A percentile compares a stretch with the other conserved stretches of the same genome.
These are phyloP conservation scores for Pochonia chlamydosporia DNA, from an alignment of 2,329 filamentous ascomycete genomes.

Conservation along the genomic window DNA sequence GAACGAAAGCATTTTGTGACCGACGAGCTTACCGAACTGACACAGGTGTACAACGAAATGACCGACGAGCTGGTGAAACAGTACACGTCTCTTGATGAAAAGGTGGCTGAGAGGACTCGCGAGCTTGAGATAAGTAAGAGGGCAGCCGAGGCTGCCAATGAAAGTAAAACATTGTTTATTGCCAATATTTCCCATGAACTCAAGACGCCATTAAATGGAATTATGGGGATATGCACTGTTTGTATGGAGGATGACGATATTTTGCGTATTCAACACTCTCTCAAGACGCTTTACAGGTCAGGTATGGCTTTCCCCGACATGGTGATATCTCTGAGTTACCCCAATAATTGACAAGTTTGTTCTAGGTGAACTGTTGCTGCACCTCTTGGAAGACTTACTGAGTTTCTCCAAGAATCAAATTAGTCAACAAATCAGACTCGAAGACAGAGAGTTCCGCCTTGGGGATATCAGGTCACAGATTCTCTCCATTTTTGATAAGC, in stretches of 20 bases:
- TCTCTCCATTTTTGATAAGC: slow-evolving; percentile 81
- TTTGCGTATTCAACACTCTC: slow-evolving; percentile 69
- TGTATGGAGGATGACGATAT: slow-evolving; percentile 89
- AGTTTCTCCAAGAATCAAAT: slow-evolving; percentile 96
- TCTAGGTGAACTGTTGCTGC: slow-evolving; percentile 65
- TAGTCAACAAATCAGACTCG: slow-evolving; percentile 72
- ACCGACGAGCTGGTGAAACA: slow-evolving; percentile 83
- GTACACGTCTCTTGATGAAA: slow-evolving; percentile 76
- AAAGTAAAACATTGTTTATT: slow-evolving; percentile 96
- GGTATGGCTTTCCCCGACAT: slow-evolving; percentile 14
- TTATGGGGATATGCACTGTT: slow-evolving; percentile 87
- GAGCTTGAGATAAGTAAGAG: slow-evolving; percentile 87
- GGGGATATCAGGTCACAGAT: slow-evolving; percentile 82
- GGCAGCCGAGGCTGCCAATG: slow-evolving; percentile 88
- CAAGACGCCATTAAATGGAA: slow-evolving; percentile 92
- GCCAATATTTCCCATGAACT: slow-evolving; percentile 87
- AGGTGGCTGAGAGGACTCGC: slow-evolving; percentile 74
- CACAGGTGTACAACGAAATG: slow-evolving; percentile 87
- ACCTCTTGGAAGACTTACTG: slow-evolving; percentile 81
- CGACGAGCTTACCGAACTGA: slow-evolving; percentile 81
- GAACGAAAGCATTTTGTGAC: slow-evolving; percentile 70
- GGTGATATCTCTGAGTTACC: no score
- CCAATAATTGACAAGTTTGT: no score
- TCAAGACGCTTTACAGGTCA: slow-evolving; percentile 75
- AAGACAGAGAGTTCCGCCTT: slow-evolving; percentile 79